Evolutionary conservation across 139 green algal genomes (phyloP), one percentile per base, ranked within the genome.

Genomic region (Picochlorum costavermella): DNA sequence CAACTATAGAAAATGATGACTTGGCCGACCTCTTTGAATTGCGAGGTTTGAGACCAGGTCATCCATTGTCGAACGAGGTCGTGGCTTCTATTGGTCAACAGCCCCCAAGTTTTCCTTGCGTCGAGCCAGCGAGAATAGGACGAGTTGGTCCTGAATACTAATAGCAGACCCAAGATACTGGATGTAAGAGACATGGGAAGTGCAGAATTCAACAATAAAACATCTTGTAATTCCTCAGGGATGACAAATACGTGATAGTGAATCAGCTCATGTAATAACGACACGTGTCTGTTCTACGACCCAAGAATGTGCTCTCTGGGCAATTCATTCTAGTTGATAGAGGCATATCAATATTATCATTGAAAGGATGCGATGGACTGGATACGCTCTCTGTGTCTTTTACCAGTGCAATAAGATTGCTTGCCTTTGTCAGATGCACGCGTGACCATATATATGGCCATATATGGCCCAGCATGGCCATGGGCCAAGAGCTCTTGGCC

Each of bases 111-210:
- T 11, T 23, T 60, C 5, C 72, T 16, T 1, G 59, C 71, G 13
- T 75, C 44, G 1, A 56, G 59, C 65, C 65, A 77, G 20, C 71
- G 56, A 20, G 56, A 59, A 51, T 77, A 77, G 2, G 65, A 69
- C 8, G 65, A 44, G 56, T 75, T 75, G 25, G 70, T 75, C 4
- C 70, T 56, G 37, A 75, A 76, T 16, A 75, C 72, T 1, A 78
- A 67, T 6, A 78, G 55, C 13, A 78, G 62, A 44, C 67, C 63
- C 3, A 78, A 49, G 2, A 70, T 67, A 26, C 66, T 68, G 3
- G 61, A 67, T 1, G 67, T 72, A 44, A 78, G 14, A 5, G 67
- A 50, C 31, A 72, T 65, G 26, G 70, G 70, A 31, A 68, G 33
- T 58, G 49, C 33, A 11, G 51, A 48, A 17, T 60, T 57, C 20